phyloP scores from a whole-genome alignment of 768 basidiomycete species.

The Ramaria rubella region DNA sequence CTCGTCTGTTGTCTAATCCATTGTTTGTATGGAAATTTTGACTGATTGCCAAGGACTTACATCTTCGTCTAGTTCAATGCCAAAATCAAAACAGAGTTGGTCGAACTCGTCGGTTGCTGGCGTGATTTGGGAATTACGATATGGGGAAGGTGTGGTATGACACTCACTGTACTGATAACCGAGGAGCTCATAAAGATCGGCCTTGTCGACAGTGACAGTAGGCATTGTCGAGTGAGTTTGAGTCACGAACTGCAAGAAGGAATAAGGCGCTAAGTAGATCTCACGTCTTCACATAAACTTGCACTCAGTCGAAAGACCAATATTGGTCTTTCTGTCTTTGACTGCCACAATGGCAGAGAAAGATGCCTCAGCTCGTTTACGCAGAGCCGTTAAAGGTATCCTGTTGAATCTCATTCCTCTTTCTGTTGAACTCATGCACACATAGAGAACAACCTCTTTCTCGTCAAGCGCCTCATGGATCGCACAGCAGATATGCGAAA shows the following conservation, averaged over 20 bases:
- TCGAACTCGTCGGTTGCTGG: constrained; percentile 93
- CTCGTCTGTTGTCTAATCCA: constrained; percentile 74
- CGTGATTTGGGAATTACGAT: constrained; percentile 16
- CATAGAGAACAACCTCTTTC: constrained; percentile 89
- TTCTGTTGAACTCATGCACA: constrained; percentile 8
- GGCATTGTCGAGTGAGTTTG: constrained; percentile 56
- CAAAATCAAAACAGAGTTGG: constrained; percentile 93
- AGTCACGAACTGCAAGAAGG: no score
- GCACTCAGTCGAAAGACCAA: no score
- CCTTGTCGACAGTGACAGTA: constrained; percentile 93
- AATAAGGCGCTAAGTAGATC: no score
- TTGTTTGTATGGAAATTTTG: neutral
- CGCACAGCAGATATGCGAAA: constrained; percentile 80
- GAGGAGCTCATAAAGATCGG: constrained; percentile 84
- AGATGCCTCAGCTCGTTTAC: constrained; percentile 66
- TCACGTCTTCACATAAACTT: no score
- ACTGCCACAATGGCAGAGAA: constrained; percentile 65
- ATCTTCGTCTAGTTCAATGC: constrained; percentile 96
- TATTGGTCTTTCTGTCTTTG: neutral
- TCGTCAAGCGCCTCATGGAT: constrained; percentile 82
- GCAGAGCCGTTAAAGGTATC: constrained; percentile 74
- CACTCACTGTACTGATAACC: constrained; percentile 72
- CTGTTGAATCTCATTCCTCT: neutral
- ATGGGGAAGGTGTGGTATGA: neutral
- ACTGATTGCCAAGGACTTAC: constrained; percentile 41